Evolutionary conservation across 768 basidiomycete species (phyloP).

Genomic region (Pholiota molesta): DNA sequence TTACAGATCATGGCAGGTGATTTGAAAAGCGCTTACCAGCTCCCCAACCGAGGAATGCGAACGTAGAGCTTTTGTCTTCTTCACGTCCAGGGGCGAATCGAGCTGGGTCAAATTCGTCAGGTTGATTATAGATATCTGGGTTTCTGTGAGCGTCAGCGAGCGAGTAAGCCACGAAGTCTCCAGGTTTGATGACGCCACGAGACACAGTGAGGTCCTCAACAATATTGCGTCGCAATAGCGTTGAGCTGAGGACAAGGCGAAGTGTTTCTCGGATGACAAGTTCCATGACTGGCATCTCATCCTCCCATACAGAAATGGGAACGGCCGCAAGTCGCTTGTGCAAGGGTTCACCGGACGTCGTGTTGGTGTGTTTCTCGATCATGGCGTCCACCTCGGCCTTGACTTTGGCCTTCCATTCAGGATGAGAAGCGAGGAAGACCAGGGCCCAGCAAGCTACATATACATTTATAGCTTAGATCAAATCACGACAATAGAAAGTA

Average conservation of each 20-base stretch:
- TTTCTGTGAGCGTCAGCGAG: conserved; percentile 38
- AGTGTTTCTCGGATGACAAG: conserved; percentile 43
- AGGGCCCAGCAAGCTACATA: conserved; percentile 40
- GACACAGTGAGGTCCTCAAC: conserved; percentile 30
- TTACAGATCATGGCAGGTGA: background rate
- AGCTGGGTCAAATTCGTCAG: conserved; percentile 38
- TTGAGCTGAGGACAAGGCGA: conserved; percentile 31
- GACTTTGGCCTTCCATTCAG: conserved; percentile 39
- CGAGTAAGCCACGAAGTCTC: conserved; percentile 40
- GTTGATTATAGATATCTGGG: conserved; percentile 37
- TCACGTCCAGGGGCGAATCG: conserved; percentile 33
- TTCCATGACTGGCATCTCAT: conserved; percentile 40
- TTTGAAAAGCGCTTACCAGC: conserved; percentile 30
- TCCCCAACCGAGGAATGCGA: conserved; percentile 43
- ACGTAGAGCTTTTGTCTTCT: conserved; percentile 37
- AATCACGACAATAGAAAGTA: background rate
- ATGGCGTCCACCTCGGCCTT: conserved; percentile 32
- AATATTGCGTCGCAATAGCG: conserved; percentile 40
- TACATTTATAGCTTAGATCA: background rate
- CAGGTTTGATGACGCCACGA: conserved; percentile 29
- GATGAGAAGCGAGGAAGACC: conserved; percentile 35
- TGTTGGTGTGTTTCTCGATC: conserved; percentile 31
- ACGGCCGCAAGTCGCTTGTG: conserved; percentile 38
- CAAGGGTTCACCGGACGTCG: conserved; percentile 29
- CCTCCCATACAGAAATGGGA: conserved; percentile 43